Percentiles rank a stretch among this genome's conserved stretches.
These are phyloP conservation scores for Scalesia atractyloides DNA, from an alignment of 129 eudicot genomes.

Conservation along the genomic window DNA sequence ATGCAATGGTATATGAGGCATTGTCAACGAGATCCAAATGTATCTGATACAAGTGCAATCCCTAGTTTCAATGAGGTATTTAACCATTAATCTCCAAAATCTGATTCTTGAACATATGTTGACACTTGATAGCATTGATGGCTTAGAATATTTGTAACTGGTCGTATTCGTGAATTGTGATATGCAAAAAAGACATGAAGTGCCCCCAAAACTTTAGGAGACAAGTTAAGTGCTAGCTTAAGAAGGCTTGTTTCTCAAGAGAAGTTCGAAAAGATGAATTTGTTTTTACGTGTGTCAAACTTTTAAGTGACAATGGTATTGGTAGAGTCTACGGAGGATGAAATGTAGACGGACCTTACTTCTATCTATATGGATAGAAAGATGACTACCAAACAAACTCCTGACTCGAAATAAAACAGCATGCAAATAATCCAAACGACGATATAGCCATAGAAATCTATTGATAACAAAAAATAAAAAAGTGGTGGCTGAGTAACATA, in stretches of 20 bases:
- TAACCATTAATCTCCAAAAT: background rate
- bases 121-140: background rate
- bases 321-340: too few species aligned
- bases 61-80: slow-evolving; percentile 65
- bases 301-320: too few species aligned
- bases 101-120: background rate
- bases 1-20: slow-evolving; percentile 76
- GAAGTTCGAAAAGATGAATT: slow-evolving; percentile 78
- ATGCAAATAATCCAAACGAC: too few species aligned
- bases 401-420: too few species aligned
- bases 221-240: slow-evolving; percentile 53
- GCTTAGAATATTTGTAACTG: slow-evolving; percentile 4
- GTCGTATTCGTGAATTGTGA: slow-evolving; percentile 5
- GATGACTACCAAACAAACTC: too few species aligned
- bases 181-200: slow-evolving; percentile 68
- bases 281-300: slow-evolving; percentile 10
- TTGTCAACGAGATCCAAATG: slow-evolving; percentile 65
- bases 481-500: too few species aligned
- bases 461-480: too few species aligned
- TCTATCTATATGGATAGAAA: too few species aligned
- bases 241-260: slow-evolving; percentile 67
- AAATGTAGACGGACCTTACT: too few species aligned
- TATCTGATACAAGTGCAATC: slow-evolving; percentile 59
- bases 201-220: slow-evolving; percentile 65
- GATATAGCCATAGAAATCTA: too few species aligned